These are phyloP conservation scores for button mushroom (Agaricus bisporus) DNA, from an alignment of 768 basidiomycete species.

Conservation along the genomic window DNA sequence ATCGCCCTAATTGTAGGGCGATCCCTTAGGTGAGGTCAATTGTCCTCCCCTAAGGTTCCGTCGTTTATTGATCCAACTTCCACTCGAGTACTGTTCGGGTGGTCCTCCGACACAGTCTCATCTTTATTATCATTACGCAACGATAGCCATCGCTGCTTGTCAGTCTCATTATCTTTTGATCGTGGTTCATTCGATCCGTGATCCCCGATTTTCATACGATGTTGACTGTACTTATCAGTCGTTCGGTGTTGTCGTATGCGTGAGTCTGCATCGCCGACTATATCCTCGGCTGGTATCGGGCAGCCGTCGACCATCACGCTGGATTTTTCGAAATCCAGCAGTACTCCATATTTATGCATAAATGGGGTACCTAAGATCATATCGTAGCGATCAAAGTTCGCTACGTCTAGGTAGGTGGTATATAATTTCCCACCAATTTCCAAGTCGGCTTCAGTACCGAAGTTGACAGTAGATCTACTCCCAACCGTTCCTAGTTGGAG, in stretches of 20 bases:
- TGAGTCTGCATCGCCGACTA: constrained; percentile 4
- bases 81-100: too few relatives aligned
- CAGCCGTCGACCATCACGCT: constrained; percentile 10
- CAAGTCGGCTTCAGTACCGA: neutral
- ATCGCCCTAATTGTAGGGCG: neutral
- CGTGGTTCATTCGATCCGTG: too few relatives aligned
- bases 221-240: too few relatives aligned
- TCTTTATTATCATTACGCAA: too few relatives aligned
- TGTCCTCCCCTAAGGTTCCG: neutral
- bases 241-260: neutral
- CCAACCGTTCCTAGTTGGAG: neutral
- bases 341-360: constrained; percentile 17
- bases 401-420: constrained; percentile 24
- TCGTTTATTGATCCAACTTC: neutral
- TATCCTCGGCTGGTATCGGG: neutral
- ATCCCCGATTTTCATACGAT: too few relatives aligned
- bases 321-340: constrained; percentile 19
- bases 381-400: constrained; percentile 30
- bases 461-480: neutral
- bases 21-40: neutral
- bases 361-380: constrained; percentile 30
- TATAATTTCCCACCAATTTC: neutral
- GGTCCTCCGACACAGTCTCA: too few relatives aligned
- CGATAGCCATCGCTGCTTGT: too few relatives aligned
- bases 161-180: too few relatives aligned